Evolutionary conservation across 1,284 basidiomycete species (phyloP).

Genomic region (Meira miltonrushii): DNA sequence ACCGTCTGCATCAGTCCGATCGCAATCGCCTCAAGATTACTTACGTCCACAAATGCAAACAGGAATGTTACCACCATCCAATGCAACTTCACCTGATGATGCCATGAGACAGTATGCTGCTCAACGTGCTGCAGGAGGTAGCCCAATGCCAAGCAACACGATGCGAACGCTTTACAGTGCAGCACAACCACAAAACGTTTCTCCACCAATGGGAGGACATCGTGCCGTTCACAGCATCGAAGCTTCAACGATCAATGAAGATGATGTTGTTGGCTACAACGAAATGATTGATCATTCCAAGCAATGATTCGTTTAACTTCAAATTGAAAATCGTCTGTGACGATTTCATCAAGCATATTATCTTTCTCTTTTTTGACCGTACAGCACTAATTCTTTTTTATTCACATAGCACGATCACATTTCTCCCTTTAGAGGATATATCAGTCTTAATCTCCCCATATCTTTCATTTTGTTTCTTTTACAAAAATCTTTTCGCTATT

Average conservation of each 20-base stretch:
- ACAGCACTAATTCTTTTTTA: no score
- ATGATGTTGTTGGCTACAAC: constrained; percentile 48
- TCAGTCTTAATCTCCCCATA: no score
- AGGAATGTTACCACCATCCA: constrained; percentile 40
- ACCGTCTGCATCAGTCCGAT: background rate
- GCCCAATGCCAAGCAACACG: background rate
- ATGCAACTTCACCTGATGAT: constrained; percentile 39
- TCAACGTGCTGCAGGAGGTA: constrained; percentile 21
- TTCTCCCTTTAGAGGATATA: no score
- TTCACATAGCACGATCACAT: no score
- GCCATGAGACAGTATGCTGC: constrained; percentile 45
- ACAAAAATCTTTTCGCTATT: no score
- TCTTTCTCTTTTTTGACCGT: no score
- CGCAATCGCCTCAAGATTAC: background rate
- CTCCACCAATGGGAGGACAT: constrained; percentile 16
- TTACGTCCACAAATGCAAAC: constrained; percentile 18
- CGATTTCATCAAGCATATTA: no score
- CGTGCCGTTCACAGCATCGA: constrained; percentile 20
- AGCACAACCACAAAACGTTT: constrained; percentile 12
- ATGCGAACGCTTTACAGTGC: constrained; percentile 43
- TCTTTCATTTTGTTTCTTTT: no score
- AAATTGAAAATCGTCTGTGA: no score
- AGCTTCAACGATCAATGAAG: constrained; percentile 39
- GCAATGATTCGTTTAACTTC: no score
- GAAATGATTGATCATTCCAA: constrained; percentile 23